Conservation (phyloP, 352 stramenopile genomes). For the Phytophthora chlamydospora region DNA sequence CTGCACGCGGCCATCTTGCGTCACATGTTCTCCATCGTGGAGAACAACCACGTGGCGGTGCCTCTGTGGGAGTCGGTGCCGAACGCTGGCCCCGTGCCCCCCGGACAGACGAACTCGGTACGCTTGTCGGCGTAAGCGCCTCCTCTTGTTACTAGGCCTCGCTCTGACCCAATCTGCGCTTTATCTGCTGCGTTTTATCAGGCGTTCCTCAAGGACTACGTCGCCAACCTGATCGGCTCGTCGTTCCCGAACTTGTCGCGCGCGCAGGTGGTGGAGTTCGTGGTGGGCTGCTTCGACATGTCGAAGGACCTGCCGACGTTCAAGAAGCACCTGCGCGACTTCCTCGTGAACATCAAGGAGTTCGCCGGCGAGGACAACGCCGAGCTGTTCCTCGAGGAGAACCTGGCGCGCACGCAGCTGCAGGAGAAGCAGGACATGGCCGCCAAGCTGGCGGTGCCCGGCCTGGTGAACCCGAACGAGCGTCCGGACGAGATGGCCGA, state of each 20-base stretch:
- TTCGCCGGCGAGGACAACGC: conserved; percentile 98
- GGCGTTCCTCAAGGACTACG: conserved; percentile 96
- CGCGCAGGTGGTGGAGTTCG: conserved; percentile 96
- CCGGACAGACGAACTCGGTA: conserved; percentile 84
- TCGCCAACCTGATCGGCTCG: conserved; percentile 95
- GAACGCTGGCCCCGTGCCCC: conserved; percentile 62
- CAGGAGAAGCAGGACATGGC: conserved; percentile 88
- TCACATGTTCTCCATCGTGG: conserved; percentile 98
- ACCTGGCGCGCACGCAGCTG: conserved; percentile 83
- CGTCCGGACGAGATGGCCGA: conserved; percentile 90
- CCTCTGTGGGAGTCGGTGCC: conserved; percentile 94
- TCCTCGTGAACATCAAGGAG: conserved; percentile 99
- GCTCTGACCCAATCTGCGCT: not conserved
- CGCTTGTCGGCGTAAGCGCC: conserved; percentile 6
- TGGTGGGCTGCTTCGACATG: conserved; percentile 97
- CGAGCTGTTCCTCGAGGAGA: conserved; percentile 97
- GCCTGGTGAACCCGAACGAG: conserved; percentile 92
- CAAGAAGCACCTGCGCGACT: conserved; percentile 99
- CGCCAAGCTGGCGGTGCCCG: conserved; percentile 88
- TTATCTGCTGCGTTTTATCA: conserved; percentile 15
- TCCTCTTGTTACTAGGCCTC: not conserved
- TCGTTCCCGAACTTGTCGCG: conserved; percentile 97
- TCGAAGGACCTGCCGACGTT: conserved; percentile 97
- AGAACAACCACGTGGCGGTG: conserved; percentile 96
- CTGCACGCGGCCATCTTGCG: conserved; percentile 97